Base-by-base conservation (phyloP, 306 rosid species). In the Cicer cuneatum region DNA sequence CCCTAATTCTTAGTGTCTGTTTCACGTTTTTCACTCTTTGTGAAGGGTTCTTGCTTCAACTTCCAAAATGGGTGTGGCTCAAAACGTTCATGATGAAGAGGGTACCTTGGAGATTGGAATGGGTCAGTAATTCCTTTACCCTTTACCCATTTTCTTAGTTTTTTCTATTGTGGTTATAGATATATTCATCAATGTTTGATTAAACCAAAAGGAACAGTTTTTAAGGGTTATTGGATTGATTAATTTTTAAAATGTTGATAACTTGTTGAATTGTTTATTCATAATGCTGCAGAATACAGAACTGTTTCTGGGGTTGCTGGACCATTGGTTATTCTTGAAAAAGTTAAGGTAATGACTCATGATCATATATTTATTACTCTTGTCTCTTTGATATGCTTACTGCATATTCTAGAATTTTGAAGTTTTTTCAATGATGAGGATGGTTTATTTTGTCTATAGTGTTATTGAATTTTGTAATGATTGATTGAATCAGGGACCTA, bases 251-350 rank as follows among this genome's bases (percentile, higher is more conserved):
- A 71, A 29, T 29, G 52, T 45, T 49, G 46, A 49, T 68, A 62
- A 49, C 48, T 15, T 81, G 42, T 9, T 57, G 57, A 43, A 35
- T 69, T 64, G 57, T 47, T 2, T 56, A 14, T 75, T 75, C 42
- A 15, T 29, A 29, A 29, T 75, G 66, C 68, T 86, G 77, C 95
- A 94, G 97, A 92, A 81, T 94, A 94, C 75, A 88, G 99, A 89
- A 94, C 99, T 69, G 99, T 94, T 66, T 94, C 99, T 69, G 99
- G 99, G 37, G 97, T 94, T 82, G 99, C 99, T 49, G 99, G 99
- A 70, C 99, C 99, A 16, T 81, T 94, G 82, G 99, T 94, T 66
- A 94, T 94, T 80, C 97, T 94, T 61, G 97, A 94, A 5, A 94
- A 94, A 89, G 99, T 94, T 49, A 94, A 94, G 97, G 99, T 92